A percentile compares a stretch with the other conserved stretches of the same genome.
phyloP scores from a whole-genome alignment of 208 protist species.

The Balamuthia mandrillaris region DNA sequence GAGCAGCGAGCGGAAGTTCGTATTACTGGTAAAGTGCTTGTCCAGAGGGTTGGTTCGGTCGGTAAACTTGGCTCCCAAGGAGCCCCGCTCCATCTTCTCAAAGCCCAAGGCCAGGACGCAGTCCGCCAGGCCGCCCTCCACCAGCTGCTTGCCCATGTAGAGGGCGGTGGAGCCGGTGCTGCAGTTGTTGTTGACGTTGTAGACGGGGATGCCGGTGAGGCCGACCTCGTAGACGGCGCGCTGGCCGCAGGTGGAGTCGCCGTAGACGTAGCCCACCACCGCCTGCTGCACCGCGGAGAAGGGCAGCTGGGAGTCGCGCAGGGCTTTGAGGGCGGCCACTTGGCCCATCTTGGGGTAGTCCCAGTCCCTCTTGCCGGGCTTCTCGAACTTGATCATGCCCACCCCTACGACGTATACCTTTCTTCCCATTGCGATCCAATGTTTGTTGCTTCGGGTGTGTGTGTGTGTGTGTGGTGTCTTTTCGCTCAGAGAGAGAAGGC shows the following conservation, averaged over 20 bases:
- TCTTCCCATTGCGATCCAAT: conserved; percentile 20
- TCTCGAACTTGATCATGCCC: conserved; percentile 63
- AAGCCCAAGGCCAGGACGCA: conserved; percentile 60
- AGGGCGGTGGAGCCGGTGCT: conserved; percentile 51
- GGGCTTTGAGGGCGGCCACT: conserved; percentile 51
- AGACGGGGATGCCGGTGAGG: conserved; percentile 51
- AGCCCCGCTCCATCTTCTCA: conserved; percentile 64
- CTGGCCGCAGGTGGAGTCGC: conserved; percentile 60
- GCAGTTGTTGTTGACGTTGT: conserved; percentile 68
- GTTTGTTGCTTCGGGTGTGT: neutral
- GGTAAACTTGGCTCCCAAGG: conserved; percentile 43
- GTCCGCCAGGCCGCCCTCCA: conserved; percentile 44
- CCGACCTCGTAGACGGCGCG: conserved; percentile 54
- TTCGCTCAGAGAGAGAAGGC: neutral
- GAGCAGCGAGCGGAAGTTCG: no score
- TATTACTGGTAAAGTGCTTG: conserved; percentile 35
- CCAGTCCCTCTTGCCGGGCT: conserved; percentile 49
- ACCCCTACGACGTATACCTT: conserved; percentile 52
- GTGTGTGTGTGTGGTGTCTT: neutral
- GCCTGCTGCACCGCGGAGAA: conserved; percentile 46
- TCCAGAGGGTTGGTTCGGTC: conserved; percentile 59
- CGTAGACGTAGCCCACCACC: conserved; percentile 42
- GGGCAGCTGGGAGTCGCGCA: conserved; percentile 36
- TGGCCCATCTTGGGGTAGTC: conserved; percentile 56
- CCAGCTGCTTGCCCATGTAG: conserved; percentile 37